Evolutionary conservation across 495 filamentous ascomycete genomes (phyloP), one percentile per base, ranked within the genome.

Genomic region (Penicillium maclennaniae): DNA sequence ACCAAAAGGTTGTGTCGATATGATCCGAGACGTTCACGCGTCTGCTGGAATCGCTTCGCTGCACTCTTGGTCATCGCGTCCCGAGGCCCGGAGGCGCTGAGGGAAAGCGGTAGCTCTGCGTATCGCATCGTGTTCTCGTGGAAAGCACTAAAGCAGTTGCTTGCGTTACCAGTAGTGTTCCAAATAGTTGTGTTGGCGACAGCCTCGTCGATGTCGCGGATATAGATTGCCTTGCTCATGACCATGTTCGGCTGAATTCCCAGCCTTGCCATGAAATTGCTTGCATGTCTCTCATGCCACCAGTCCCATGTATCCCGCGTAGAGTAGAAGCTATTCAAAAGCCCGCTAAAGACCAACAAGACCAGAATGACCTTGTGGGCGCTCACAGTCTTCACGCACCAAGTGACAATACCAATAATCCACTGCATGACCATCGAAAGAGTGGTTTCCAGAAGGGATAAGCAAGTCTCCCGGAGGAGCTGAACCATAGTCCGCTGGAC

Each of bases 1-100:
- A 98, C 91, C 1, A 97, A 74, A 19, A 97, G 77, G 61, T 97
- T 90, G 63, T 98, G 89, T n/a, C 93, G 81, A 67, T 96, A 92
- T 12, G 80, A 69, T 9, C 87, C 93, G 2, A 98, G 82, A 31
- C 85, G 79, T 69, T 95, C 87, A 6, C 91, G 79, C 14, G 90
- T 91, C 47, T 84, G 81, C 26, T 86, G 79, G 27, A 96, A 76
- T 2, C 89, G 83, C 8, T 76, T 79, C 6, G 82, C 81, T 21
- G 85, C 81, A 16, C 80, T 78, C 49, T 77, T 79, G 51, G 81
- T 82, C 23, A 83, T 51, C 16, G 69, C 56, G 21, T 78, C 71
- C 34, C 65, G 65, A 7, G 69, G 60, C 0, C 64, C 41, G 2
- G 66, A 67, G n/a, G 67, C 56, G 52, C 73, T 74, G 44, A 62